Base-by-base conservation (phyloP, 306 rosid genomes). In the Inga oerstediana region DNA sequence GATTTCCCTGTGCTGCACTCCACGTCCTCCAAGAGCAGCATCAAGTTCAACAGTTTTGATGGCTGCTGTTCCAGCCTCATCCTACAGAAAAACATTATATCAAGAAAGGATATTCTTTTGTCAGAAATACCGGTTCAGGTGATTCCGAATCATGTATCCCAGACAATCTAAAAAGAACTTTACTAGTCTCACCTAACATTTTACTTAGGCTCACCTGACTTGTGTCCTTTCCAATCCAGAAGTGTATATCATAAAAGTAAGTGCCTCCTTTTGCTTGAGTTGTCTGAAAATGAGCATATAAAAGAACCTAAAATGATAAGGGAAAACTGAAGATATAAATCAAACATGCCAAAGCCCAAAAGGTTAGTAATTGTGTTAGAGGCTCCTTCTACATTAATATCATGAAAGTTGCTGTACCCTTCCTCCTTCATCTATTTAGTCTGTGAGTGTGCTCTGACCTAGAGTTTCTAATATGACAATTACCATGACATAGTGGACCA, bases 31-130 rank as follows among this genome's bases (percentile, higher is more conserved):
- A 65, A 96, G 95, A 84, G 89, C 89, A 10, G 97, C 87, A 80
- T 96, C 99, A 76, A 96, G 97, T 85, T 96, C 99, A 80, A 96
- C 94, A 39, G 95, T 88, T 87, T 96, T 96, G 79, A 96, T 87
- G 82, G 99, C 99, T 76, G 99, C 97, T 52, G 98, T 94, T 87
- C 99, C 99, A 80, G 99, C 91, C 88, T 96, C 99, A 91, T 96
- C 99, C 99, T 96, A 80, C 12, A 3, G 19, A 12, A 27, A 62
- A 62, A 4, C 14, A 27, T 24, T 24, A 65, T 48, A 79, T 71
- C 76, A 79, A 44, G 66, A 37, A 73, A 81, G 51, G 51, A 62
- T 44, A 67, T 77, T 65, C 61, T 66, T 81, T 82, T 58, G 49
- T 20, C 45, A 43, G 59, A 14, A 5, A 46, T 15, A 79, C 62